A percentile compares a stretch with the other conserved stretches of the same genome.
Evolutionary conservation across 2,329 filamentous ascomycete genomes (phyloP).

Genomic region (Aspergillus hiratsukae): DNA sequence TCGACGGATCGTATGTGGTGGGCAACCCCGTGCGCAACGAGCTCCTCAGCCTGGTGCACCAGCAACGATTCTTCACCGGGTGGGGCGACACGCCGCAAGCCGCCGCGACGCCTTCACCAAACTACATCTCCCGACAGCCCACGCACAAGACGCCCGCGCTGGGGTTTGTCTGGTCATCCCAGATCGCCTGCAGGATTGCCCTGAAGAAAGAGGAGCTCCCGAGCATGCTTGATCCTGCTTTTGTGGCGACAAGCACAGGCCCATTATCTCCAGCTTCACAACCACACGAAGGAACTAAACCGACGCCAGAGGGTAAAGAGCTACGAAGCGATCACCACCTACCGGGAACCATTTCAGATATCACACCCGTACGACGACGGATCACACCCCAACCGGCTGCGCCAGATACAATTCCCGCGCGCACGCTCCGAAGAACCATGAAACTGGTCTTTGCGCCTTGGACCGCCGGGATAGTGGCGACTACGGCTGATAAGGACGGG

Average conservation of each 20-base stretch:
- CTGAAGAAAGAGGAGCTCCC: slow-evolving; percentile 66
- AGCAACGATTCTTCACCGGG: slow-evolving; percentile 91
- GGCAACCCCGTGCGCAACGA: slow-evolving; percentile 38
- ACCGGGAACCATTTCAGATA: neutral
- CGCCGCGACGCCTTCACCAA: slow-evolving; percentile 10
- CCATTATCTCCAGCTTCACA: neutral
- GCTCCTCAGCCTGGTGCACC: slow-evolving; percentile 73
- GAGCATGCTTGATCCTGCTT: slow-evolving; percentile 11
- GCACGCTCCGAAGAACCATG: slow-evolving; percentile 63
- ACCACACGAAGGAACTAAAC: neutral
- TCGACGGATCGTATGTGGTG: slow-evolving; percentile 36
- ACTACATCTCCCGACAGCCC: slow-evolving; percentile 12
- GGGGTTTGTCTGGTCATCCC: slow-evolving; percentile 86
- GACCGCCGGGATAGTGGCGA: slow-evolving; percentile 49
- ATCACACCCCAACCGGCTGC: neutral
- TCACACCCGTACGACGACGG: neutral
- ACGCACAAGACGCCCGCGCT: slow-evolving; percentile 75
- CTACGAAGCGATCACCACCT: neutral
- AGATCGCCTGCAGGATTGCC: slow-evolving; percentile 77
- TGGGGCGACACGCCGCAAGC: slow-evolving; percentile 68
- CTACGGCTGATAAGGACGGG: slow-evolving; percentile 41
- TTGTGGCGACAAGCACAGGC: neutral
- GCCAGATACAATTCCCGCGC: slow-evolving; percentile 1
- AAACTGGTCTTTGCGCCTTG: slow-evolving; percentile 89
- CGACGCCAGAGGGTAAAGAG: neutral